These are phyloP conservation scores for Pseudogymnoascus sp. DNA, from an alignment of 2,329 filamentous ascomycete genomes.

Conservation along the genomic window DNA sequence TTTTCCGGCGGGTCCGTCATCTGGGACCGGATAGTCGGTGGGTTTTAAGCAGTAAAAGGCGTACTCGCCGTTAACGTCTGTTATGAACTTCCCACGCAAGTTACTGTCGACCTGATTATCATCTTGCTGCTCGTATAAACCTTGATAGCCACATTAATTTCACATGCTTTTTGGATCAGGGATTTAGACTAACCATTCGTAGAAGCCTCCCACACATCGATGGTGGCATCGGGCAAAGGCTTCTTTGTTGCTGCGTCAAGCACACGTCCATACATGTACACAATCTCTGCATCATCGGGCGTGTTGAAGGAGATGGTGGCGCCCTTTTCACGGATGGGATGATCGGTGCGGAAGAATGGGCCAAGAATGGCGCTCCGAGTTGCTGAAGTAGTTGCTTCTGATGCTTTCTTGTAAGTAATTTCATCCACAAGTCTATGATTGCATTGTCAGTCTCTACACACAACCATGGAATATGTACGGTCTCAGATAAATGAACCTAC, in stretches of 20 bases:
- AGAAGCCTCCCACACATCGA: conserved; percentile 60
- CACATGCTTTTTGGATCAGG: not conserved
- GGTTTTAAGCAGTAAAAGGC: conserved; percentile 42
- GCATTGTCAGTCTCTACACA: conserved; percentile 19
- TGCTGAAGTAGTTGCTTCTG: conserved; percentile 37
- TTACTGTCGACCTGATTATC: conserved; percentile 54
- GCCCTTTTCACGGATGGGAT: conserved; percentile 48
- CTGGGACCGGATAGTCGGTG: conserved; percentile 29
- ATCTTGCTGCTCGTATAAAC: conserved; percentile 54
- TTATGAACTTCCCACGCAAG: conserved; percentile 54
- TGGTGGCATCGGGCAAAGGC: conserved; percentile 47
- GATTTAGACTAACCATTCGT: conserved; percentile 40
- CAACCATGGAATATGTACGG: not conserved
- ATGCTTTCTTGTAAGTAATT: conserved; percentile 24
- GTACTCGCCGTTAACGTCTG: conserved; percentile 50
- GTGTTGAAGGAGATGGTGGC: conserved; percentile 44
- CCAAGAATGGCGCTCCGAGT: conserved; percentile 52
- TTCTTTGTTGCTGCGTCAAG: conserved; percentile 47
- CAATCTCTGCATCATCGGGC: conserved; percentile 41
- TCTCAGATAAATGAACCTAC: conserved; percentile 28
- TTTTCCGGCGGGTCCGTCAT: conserved; percentile 45
- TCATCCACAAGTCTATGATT: conserved; percentile 33
- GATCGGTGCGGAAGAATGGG: conserved; percentile 56
- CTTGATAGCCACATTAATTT: not conserved
- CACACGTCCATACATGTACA: conserved; percentile 53